Percentiles rank a stretch among this genome's conserved stretches.
phyloP scores from a whole-genome alignment of 2,329 filamentous ascomycete genomes.

The Colletotrichum siamense region DNA sequence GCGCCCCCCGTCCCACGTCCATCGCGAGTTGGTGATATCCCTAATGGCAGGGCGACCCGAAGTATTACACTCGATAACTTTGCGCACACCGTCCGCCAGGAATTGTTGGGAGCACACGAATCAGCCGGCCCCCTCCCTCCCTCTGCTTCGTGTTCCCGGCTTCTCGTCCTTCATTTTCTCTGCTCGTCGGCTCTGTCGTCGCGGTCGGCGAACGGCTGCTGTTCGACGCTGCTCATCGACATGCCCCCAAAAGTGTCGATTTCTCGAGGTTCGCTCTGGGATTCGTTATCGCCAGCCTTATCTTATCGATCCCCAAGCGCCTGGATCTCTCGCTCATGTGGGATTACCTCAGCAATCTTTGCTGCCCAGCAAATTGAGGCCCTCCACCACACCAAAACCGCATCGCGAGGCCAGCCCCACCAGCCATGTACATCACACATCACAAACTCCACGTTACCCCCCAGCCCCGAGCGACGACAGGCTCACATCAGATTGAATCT shows the following conservation, averaged over 20 bases:
- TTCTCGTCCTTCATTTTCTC: not conserved
- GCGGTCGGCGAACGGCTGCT: not conserved
- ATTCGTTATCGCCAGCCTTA: not conserved
- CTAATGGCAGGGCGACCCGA: conserved; percentile 23
- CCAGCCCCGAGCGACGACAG: not conserved
- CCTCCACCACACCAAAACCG: not conserved
- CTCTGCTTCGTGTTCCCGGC: not conserved
- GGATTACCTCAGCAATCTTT: not conserved
- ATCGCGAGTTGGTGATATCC: conserved; percentile 5
- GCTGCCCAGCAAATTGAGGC: not conserved
- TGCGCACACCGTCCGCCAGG: not conserved
- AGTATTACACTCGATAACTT: not conserved
- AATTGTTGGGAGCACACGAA: not conserved
- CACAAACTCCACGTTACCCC: not conserved
- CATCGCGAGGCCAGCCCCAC: not conserved
- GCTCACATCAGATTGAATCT: not conserved
- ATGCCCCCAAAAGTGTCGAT: not conserved
- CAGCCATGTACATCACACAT: not conserved
- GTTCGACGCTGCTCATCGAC: too few relatives aligned
- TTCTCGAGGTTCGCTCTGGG: not conserved
- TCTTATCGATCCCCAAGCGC: not conserved
- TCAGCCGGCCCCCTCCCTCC: not conserved
- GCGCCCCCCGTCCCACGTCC: not conserved
- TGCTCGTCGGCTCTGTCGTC: not conserved
- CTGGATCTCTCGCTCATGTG: not conserved